phyloP scores from a whole-genome alignment of 305 asterid genomes.

The Plantago lanceolata region DNA sequence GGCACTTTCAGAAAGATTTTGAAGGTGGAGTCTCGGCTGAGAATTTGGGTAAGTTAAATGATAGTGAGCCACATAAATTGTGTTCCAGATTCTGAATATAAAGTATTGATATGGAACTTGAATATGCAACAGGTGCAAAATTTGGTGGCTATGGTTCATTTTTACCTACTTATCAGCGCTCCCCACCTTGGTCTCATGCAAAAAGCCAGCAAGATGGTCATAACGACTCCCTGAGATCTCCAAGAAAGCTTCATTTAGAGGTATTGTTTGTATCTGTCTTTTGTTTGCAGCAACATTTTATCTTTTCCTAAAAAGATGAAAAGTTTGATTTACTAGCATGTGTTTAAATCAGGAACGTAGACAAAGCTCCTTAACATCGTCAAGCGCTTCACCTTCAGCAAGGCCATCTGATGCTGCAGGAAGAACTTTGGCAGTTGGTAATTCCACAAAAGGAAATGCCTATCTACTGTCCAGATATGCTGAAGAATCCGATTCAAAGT shows the following conservation, averaged over 20 bases:
- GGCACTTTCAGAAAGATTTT: conserved; percentile 95
- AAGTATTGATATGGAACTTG: conserved; percentile 31
- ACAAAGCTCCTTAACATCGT: conserved; percentile 45
- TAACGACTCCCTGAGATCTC: conserved; percentile 46
- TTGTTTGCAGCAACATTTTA: conserved; percentile 4
- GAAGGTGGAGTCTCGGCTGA: conserved; percentile 90
- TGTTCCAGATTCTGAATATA: conserved; percentile 13
- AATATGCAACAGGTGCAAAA: conserved; percentile 67
- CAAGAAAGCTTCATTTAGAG: conserved; percentile 52
- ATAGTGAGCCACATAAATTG: conserved; percentile 21
- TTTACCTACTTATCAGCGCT: conserved; percentile 81
- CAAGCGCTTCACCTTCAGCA: conserved; percentile 47
- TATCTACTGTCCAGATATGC: conserved; percentile 31
- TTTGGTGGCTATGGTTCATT: conserved; percentile 96
- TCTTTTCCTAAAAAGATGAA: conserved; percentile 20
- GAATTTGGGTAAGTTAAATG: conserved; percentile 75
- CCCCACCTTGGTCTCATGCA: conserved; percentile 65
- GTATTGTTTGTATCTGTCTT: conserved; percentile 34
- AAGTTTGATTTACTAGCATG: conserved; percentile 30
- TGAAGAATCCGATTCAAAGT: conserved; percentile 45
- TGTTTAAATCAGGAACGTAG: conserved; percentile 54
- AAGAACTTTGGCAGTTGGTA: conserved; percentile 34
- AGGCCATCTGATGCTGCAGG: conserved; percentile 49
- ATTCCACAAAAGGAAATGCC: conserved; percentile 38
- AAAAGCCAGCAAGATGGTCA: conserved; percentile 50